Evolutionary conservation across 257 asterid genomes (phyloP).

Genomic region (Solanum habrochaites): DNA sequence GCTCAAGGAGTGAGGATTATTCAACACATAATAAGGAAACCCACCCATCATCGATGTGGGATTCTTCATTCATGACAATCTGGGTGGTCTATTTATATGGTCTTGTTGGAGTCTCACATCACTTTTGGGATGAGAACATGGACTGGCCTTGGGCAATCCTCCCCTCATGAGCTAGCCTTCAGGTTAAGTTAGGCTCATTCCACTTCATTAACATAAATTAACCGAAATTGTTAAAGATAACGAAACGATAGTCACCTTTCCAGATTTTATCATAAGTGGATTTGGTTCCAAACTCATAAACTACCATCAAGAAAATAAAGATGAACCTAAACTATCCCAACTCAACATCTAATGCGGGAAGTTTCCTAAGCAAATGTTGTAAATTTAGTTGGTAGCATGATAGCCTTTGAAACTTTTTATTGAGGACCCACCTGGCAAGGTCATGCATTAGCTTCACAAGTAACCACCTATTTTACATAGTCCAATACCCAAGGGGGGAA

Average conservation of each 20-base stretch:
- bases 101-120: not conserved
- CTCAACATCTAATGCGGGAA: not conserved
- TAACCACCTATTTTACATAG: not conserved
- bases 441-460: not conserved
- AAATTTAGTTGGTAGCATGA: not conserved
- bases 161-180: not conserved
- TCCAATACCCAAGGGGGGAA: not conserved
- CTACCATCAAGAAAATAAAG: not conserved
- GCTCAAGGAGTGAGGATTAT: not conserved
- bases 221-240: not conserved
- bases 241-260: not conserved
- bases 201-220: not conserved
- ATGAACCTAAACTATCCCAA: not conserved
- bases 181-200: not conserved
- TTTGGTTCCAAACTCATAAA: not conserved
- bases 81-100: not conserved
- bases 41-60: not conserved
- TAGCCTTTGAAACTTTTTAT: not conserved
- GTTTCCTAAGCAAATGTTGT: not conserved
- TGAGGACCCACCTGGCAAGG: not conserved
- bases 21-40: not conserved
- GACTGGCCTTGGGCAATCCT: not conserved
- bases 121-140: not conserved
- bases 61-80: not conserved
- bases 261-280: not conserved